These are phyloP conservation scores for Drosera capensis DNA, from an alignment of 148 eudicot genomes.

Conservation along the genomic window DNA sequence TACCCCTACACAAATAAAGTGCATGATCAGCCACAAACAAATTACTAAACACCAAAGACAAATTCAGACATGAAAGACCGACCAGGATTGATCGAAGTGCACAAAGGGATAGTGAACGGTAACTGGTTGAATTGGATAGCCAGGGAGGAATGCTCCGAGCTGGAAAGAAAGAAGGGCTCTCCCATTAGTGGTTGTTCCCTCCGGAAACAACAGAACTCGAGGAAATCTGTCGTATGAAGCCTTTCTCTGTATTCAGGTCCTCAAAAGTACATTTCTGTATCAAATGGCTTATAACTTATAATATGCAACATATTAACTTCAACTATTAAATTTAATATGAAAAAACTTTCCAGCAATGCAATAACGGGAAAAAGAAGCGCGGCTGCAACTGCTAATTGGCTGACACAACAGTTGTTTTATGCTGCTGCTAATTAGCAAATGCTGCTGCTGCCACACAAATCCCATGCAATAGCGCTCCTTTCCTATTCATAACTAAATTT, in stretches of 20 bases:
- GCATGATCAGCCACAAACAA: constrained; percentile 1
- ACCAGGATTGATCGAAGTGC: constrained; percentile 97
- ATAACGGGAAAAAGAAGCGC: neutral
- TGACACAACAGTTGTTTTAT: neutral
- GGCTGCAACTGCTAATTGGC: neutral
- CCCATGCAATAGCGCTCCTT: too few species aligned
- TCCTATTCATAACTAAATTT: too few species aligned
- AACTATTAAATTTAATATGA: constrained; percentile 2
- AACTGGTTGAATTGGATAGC: constrained; percentile 84
- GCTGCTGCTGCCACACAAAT: too few species aligned
- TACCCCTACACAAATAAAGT: constrained; percentile 45
- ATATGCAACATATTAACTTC: constrained; percentile 15
- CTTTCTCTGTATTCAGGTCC: constrained; percentile 97
- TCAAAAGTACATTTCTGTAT: constrained; percentile 92
- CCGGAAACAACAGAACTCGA: constrained; percentile 88
- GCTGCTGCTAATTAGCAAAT: too few species aligned
- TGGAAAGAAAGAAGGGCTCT: constrained; percentile 75
- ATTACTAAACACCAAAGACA: constrained; percentile 1
- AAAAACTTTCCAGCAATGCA: neutral
- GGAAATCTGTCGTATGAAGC: constrained; percentile 74
- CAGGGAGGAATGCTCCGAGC: constrained; percentile 94
- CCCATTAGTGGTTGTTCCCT: constrained; percentile 96
- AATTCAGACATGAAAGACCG: constrained; percentile 5
- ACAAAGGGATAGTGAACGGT: constrained; percentile 79
- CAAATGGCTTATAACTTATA: constrained; percentile 81